Percentiles rank a stretch among this genome's conserved stretches.
Conservation (phyloP, 2,329 filamentous ascomycete genomes). For the Pleoardoris graminearum region DNA sequence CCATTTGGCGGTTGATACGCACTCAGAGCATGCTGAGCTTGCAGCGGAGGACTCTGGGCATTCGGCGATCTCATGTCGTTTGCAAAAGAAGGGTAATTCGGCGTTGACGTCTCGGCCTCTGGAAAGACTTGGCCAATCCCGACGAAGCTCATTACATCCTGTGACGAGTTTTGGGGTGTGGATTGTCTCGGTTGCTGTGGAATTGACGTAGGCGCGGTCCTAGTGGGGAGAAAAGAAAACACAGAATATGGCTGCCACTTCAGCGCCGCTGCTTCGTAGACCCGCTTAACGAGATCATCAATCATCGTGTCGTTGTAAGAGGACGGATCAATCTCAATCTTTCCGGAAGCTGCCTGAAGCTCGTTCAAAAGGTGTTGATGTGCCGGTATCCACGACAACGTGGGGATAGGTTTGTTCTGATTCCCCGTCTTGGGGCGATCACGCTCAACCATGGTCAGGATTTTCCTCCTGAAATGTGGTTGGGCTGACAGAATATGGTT, state of each 20-base stretch:
- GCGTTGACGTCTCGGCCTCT: not conserved
- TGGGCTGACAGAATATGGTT: slow-evolving; percentile 6
- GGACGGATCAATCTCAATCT: not conserved
- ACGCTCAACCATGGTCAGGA: not conserved
- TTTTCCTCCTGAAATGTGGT: not conserved
- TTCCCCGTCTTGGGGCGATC: not conserved
- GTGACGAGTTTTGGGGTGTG: not conserved
- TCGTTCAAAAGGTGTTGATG: not conserved
- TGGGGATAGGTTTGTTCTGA: not conserved
- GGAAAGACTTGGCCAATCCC: not conserved
- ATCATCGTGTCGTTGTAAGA: not conserved
- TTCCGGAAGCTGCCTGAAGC: not conserved
- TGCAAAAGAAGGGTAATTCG: not conserved
- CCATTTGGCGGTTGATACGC: too few relatives aligned
- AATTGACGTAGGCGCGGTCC: not conserved
- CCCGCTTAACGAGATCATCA: not conserved
- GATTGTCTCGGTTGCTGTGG: not conserved
- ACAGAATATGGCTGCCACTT: not conserved
- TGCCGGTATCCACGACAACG: not conserved
- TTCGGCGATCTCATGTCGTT: not conserved
- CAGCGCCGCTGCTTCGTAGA: slow-evolving; percentile 1
- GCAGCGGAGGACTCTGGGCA: not conserved
- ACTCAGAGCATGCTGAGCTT: not conserved
- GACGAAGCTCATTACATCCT: slow-evolving; percentile 1
- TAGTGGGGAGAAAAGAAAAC: not conserved